phyloP scores from a whole-genome alignment of 108 stramenopile genomes.

The Nitzschia palea region DNA sequence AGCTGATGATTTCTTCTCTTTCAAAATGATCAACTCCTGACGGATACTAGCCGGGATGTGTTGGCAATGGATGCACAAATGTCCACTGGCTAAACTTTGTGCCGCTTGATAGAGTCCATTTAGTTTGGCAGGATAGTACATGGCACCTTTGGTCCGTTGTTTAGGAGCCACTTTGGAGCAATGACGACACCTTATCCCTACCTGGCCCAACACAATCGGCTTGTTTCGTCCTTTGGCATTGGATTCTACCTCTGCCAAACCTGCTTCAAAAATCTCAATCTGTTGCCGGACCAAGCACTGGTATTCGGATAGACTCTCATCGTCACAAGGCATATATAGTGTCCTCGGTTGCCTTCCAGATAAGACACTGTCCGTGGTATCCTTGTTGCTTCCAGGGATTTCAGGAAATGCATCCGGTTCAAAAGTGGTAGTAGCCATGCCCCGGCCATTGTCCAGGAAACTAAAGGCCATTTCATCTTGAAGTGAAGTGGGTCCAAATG shows the following conservation, averaged over 20 bases:
- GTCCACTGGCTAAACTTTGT: slow-evolving; percentile 38
- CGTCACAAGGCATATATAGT: slow-evolving; percentile 33
- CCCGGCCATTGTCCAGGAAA: background rate
- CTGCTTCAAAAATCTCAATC: slow-evolving; percentile 50
- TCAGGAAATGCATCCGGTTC: background rate
- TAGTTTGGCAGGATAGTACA: slow-evolving; percentile 47
- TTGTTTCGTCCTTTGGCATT: slow-evolving; percentile 48
- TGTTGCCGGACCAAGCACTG: slow-evolving; percentile 52
- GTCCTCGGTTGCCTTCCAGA: slow-evolving; percentile 5
- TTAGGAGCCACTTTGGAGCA: slow-evolving; percentile 31
- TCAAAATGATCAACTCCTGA: slow-evolving; percentile 8
- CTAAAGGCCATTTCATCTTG: background rate
- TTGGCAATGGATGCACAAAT: slow-evolving; percentile 29
- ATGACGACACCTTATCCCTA: slow-evolving; percentile 62
- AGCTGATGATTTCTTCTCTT: slow-evolving; percentile 35
- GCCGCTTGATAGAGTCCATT: slow-evolving; percentile 41
- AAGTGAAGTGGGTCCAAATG: background rate
- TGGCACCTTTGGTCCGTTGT: slow-evolving; percentile 28
- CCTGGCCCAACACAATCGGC: slow-evolving; percentile 43
- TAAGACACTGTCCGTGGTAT: background rate
- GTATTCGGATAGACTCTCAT: slow-evolving; percentile 43
- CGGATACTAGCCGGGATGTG: slow-evolving; percentile 20
- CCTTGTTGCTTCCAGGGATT: background rate
- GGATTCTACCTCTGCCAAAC: slow-evolving; percentile 31
- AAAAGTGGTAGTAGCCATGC: background rate